Evolutionary conservation across 1,284 basidiomycete genomes (phyloP).

Genomic region (Boletus albobrunnescens): DNA sequence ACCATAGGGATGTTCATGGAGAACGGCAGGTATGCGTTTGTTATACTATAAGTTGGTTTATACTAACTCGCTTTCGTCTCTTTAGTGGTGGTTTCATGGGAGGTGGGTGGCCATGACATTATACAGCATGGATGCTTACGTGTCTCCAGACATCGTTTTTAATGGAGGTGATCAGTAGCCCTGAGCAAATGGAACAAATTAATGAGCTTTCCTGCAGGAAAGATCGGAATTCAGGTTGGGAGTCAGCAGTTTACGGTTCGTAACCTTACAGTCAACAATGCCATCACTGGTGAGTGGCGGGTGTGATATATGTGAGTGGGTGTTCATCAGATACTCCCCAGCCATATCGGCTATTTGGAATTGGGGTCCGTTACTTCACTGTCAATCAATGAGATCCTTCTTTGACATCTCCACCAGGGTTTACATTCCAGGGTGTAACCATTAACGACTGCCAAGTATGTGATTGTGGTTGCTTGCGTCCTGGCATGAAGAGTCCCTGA

Average conservation of each 20-base stretch:
- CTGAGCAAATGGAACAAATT: background rate
- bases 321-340: slow-evolving; percentile 12
- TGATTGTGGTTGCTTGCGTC: background rate
- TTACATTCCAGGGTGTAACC: slow-evolving; percentile 45
- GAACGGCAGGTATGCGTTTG: slow-evolving; percentile 53
- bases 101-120: slow-evolving; percentile 27
- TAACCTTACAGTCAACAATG: slow-evolving; percentile 50
- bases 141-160: slow-evolving; percentile 43
- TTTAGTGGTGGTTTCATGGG: slow-evolving; percentile 55
- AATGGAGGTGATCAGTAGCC: slow-evolving; percentile 37
- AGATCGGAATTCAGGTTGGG: slow-evolving; percentile 46
- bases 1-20: slow-evolving; percentile 47
- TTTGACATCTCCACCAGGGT: slow-evolving; percentile 30
- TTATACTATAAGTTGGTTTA: slow-evolving; percentile 24
- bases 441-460: slow-evolving; percentile 49
- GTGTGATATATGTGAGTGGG: background rate
- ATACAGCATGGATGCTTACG: slow-evolving; percentile 1
- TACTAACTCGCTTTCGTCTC: background rate
- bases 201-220: slow-evolving; percentile 19
- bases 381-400: background rate
- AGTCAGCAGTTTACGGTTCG: slow-evolving; percentile 56
- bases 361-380: slow-evolving; percentile 36
- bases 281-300: slow-evolving; percentile 36
- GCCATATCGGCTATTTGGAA: slow-evolving; percentile 43
- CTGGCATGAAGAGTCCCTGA: background rate